Percentiles rank a stretch among this genome's conserved stretches.
Conservation (phyloP, 768 basidiomycete species). For the Auricularia auricula-judae region DNA sequence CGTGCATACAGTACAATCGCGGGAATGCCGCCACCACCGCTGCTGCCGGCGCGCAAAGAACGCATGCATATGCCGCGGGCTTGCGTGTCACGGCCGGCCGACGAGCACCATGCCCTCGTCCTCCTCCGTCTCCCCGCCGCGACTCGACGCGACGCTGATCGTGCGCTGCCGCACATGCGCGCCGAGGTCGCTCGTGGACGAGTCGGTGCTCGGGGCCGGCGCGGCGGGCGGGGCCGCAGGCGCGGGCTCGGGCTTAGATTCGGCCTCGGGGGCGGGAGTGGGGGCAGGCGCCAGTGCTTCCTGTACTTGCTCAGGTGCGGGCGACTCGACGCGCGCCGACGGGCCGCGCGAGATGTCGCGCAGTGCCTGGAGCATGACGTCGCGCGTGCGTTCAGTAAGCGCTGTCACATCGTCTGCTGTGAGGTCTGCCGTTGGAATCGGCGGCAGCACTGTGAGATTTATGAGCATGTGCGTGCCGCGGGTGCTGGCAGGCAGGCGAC, state of each 20-base stretch:
- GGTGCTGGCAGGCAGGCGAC: slow-evolving; percentile 12
- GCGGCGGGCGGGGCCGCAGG: background rate
- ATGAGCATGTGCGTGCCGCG: background rate
- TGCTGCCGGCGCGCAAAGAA: no score
- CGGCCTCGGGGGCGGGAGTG: slow-evolving; percentile 12
- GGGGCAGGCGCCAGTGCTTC: background rate
- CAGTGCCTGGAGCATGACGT: slow-evolving; percentile 70
- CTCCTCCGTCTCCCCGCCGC: slow-evolving; percentile 61
- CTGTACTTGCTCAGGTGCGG: background rate
- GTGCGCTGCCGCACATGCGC: slow-evolving; percentile 6
- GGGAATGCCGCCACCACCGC: no score
- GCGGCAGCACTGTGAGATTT: slow-evolving; percentile 67
- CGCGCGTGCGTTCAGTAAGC: slow-evolving; percentile 56
- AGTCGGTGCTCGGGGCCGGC: background rate
- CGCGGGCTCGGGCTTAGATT: slow-evolving; percentile 7
- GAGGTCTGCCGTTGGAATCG: slow-evolving; percentile 65
- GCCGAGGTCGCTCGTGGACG: background rate
- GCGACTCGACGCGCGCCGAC: slow-evolving; percentile 15
- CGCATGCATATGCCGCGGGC: background rate
- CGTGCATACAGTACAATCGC: no score
- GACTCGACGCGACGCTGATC: slow-evolving; percentile 26
- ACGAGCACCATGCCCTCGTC: slow-evolving; percentile 44
- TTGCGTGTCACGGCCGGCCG: background rate
- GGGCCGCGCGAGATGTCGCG: slow-evolving; percentile 61
- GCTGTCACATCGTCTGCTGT: slow-evolving; percentile 57